phyloP scores from a whole-genome alignment of 352 stramenopile species.

The Phytopythium ostracodes region DNA sequence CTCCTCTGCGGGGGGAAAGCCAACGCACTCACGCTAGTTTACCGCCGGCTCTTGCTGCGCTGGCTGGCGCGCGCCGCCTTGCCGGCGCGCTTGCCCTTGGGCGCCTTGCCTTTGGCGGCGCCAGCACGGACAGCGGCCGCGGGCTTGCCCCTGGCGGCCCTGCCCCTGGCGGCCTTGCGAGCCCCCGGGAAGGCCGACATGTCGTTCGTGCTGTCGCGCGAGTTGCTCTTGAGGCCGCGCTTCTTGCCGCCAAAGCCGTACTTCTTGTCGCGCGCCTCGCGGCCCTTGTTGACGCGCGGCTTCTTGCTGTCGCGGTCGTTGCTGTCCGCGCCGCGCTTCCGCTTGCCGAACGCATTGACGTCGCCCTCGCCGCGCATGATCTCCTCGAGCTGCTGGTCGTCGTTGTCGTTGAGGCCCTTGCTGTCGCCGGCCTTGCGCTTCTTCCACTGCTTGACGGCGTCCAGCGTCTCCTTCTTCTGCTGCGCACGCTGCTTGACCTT shows the following conservation, averaged over 20 bases:
- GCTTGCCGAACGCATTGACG: constrained; percentile 32
- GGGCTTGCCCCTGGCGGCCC: constrained; percentile 36
- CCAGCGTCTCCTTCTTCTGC: constrained; percentile 87
- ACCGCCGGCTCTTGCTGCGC: constrained; percentile 45
- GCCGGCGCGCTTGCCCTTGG: constrained; percentile 57
- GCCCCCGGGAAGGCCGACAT: constrained; percentile 57
- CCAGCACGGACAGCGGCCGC: constrained; percentile 17
- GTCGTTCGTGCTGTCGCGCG: constrained; percentile 79
- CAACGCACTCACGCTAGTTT: constrained; percentile 6
- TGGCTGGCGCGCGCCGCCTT: constrained; percentile 49
- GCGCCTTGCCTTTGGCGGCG: constrained; percentile 15
- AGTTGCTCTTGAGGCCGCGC: constrained; percentile 72
- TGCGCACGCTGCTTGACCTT: constrained; percentile 80
- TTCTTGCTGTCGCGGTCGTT: constrained; percentile 46
- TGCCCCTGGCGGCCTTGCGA: constrained; percentile 32
- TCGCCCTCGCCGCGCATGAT: constrained; percentile 63
- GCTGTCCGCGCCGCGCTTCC: constrained; percentile 23
- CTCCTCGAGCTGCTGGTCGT: constrained; percentile 60
- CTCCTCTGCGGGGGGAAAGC: neutral
- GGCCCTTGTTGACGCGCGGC: constrained; percentile 58
- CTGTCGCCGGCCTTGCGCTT: constrained; percentile 77
- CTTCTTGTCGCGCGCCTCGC: constrained; percentile 77
- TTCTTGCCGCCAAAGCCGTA: constrained; percentile 85
- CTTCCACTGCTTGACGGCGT: constrained; percentile 88
- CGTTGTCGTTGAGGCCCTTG: constrained; percentile 46